These are phyloP conservation scores for Cynanchum wilfordii DNA, from an alignment of 257 asterid species.

Conservation along the genomic window DNA sequence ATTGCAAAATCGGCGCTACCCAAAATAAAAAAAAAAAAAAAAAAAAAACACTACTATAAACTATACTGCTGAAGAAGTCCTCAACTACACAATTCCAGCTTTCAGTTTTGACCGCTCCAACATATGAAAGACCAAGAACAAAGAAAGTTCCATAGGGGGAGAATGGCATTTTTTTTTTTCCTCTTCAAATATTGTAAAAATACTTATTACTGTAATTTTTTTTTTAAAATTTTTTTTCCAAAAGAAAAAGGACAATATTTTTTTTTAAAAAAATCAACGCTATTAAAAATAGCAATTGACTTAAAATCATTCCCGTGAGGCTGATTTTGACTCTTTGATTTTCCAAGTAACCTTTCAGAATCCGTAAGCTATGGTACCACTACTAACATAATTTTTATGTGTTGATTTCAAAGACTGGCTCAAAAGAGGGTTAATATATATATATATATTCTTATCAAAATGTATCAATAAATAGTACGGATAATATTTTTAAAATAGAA, in stretches of 20 bases:
- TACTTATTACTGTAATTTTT: too few relatives aligned
- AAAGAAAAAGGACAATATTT: too few relatives aligned
- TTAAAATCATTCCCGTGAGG: constrained; percentile 4
- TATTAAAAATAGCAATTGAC: not conserved
- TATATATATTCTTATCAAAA: too few relatives aligned
- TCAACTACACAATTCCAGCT: not conserved
- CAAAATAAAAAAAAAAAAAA: not conserved
- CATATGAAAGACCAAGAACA: not conserved
- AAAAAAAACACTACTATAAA: too few relatives aligned
- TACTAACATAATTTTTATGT: too few relatives aligned
- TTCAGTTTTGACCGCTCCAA: not conserved
- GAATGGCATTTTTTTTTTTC: too few relatives aligned
- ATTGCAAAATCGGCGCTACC: not conserved
- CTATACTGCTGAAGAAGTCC: not conserved
- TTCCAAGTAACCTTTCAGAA: not conserved
- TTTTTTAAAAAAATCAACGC: too few relatives aligned
- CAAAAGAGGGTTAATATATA: too few relatives aligned
- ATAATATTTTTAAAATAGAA: not conserved
- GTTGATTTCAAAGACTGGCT: too few relatives aligned
- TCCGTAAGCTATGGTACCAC: not conserved
- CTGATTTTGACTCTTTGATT: not conserved
- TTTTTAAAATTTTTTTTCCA: too few relatives aligned
- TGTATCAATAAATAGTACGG: not conserved
- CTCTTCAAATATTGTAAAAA: not conserved
- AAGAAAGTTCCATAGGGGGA: not conserved